Percentiles rank a stretch among this genome's conserved stretches.
Evolutionary conservation across 805 yeast species (phyloP).

Genomic region (Kodamaea kaohsiungensis): DNA sequence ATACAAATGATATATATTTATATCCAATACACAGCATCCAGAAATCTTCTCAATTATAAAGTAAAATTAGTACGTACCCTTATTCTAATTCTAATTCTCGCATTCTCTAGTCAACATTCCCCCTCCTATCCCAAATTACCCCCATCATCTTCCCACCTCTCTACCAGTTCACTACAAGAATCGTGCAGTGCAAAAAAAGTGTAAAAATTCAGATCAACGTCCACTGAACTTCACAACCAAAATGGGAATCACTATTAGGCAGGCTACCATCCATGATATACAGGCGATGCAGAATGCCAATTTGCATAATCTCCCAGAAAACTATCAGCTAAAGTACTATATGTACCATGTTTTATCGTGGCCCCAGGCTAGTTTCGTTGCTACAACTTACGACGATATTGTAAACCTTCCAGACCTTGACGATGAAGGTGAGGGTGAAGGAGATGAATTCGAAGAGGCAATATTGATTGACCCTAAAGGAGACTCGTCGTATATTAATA

Average conservation of each 20-base stretch:
- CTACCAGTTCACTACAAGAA: neutral
- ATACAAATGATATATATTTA: no score
- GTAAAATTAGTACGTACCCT: no score
- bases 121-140: neutral
- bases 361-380: conserved; percentile 98
- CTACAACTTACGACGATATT: conserved; percentile 65
- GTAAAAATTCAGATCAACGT: neutral
- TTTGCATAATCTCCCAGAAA: conserved; percentile 89
- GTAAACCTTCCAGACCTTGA: conserved; percentile 17
- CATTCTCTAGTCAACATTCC: no score
- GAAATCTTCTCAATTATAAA: no score
- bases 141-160: neutral
- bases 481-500: conserved; percentile 63
- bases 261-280: conserved; percentile 81
- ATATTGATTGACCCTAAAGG: conserved; percentile 45
- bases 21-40: no score
- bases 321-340: conserved; percentile 88
- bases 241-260: conserved; percentile 87
- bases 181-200: neutral
- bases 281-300: conserved; percentile 97
- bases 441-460: conserved; percentile 18
- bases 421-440: conserved; percentile 35
- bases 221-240: neutral
- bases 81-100: no score
- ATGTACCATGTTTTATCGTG: conserved; percentile 91